These are phyloP conservation scores for Fonsecaea pedrosoi DNA, from an alignment of 2,329 filamentous ascomycete genomes.

Conservation along the genomic window DNA sequence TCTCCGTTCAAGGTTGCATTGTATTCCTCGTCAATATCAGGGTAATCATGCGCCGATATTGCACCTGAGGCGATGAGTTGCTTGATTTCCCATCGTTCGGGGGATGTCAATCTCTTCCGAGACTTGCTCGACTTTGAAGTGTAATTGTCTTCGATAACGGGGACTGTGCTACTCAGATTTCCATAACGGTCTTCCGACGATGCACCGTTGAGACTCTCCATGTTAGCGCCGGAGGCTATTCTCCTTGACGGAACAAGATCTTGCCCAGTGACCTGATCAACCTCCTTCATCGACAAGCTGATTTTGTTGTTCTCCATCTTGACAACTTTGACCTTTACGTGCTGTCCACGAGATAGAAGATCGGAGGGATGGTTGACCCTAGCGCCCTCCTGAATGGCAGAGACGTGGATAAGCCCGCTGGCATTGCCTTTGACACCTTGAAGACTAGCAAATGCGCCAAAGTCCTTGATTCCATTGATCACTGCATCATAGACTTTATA, in stretches of 20 bases:
- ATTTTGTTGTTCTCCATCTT: constrained; percentile 83
- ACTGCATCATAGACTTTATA: constrained; percentile 90
- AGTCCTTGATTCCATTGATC: constrained; percentile 92
- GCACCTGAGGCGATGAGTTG: constrained; percentile 96
- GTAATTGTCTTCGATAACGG: constrained; percentile 68
- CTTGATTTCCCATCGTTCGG: constrained; percentile 96
- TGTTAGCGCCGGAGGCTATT: constrained; percentile 88
- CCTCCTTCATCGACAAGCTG: constrained; percentile 95
- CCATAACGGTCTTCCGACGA: constrained; percentile 65
- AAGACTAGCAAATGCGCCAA: constrained; percentile 94
- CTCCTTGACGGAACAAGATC: constrained; percentile 80
- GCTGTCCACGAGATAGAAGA: constrained; percentile 77
- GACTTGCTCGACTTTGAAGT: constrained; percentile 64
- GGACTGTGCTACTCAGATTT: constrained; percentile 60
- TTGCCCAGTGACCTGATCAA: constrained; percentile 85
- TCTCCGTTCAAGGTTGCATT: constrained; percentile 85
- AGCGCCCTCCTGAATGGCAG: constrained; percentile 81
- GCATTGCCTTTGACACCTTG: constrained; percentile 84
- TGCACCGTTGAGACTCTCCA: constrained; percentile 75
- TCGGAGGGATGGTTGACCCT: constrained; percentile 93
- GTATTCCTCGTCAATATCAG: constrained; percentile 92
- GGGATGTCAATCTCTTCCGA: constrained; percentile 93
- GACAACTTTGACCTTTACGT: constrained; percentile 89
- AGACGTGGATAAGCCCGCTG: constrained; percentile 92
- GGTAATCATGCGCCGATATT: constrained; percentile 89